Evolutionary conservation across 2,329 filamentous ascomycete genomes (phyloP), one percentile per base, ranked within the genome.

Genomic region (Dryadomyces quercus-mongolicae): DNA sequence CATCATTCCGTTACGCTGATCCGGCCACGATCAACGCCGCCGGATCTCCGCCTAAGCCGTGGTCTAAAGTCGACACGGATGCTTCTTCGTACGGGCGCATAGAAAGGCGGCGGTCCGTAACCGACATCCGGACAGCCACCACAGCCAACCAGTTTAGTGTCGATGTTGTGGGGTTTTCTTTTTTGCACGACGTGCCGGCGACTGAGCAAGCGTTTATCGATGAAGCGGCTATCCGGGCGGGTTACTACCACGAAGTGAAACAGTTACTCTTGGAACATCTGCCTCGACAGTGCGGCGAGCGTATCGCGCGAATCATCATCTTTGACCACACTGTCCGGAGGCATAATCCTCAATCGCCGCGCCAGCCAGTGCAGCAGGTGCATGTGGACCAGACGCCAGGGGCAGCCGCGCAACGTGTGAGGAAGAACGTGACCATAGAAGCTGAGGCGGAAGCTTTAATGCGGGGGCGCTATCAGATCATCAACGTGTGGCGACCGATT

Each of bases 321-420:
- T 88, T 88, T 63, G 84, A 88, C 66, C 84, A 88, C 65, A 87
- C 84, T 0, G 83, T 88, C 60, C 76, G 84, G 2, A 70, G 77
- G 7, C 70, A 76, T 20, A 66, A 71, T 1, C 75, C 77, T n/a
- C 65, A 69, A 1, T 71, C 81, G 0, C 73, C 81, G 0, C 74
- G 84, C 6, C 77, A 80, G 58, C 85, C 85, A 0, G 83, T 88
- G 0, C 80, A 85, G 64, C 78, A 81, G 60, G 81, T 87, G 0
- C 85, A 88, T 58, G 82, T 88, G 15, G 85, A 88, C 62, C 85
- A 88, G 67, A 86, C 84, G 0, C 78, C 82, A 0, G 66, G 62
- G 0, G 84, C 85, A 0, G 81, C 82, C 0, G 79, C 75, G 56
- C 73, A 67, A 1, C 76, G 85, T 13, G 82, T 86, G 15, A 72